Evolutionary conservation across 495 filamentous ascomycete genomes (phyloP), one percentile per base, ranked within the genome.

Genomic region (Daldinia vernicosa): DNA sequence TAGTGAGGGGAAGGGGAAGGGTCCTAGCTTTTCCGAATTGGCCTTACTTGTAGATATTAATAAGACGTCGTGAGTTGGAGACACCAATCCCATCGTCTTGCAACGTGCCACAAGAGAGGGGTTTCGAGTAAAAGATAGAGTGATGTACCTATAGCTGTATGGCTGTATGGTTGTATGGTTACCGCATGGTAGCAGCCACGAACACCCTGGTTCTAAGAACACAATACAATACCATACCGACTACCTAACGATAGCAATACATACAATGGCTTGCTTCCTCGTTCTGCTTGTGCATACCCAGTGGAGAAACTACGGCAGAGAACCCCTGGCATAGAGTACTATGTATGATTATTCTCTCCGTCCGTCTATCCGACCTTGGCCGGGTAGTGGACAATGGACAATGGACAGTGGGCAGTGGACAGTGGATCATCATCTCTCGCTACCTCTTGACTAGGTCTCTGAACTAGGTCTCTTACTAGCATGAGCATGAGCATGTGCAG

Each of bases 21-120:
- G 30, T 17, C 66, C 70, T 73, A 69, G 61, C 62, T 73, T 69
- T 61, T 66, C 70, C 70, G 70, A 69, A 59, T 69, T 47, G 26
- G 30, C 50, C 26, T 66, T 8, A 8, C 37, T 30, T 43, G 43
- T 59, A 55, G 51, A 71, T 65, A 71, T 71, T 54, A 57, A 65
- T 62, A 58, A 58, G 63, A 67, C 28, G 51, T 55, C 55, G 40
- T 43, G 50, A 28, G 61, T 53, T 71, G 66, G 47, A 71, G 67
- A 67, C 39, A 35, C 56, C 62, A 77, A 71, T 71, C 73, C 67
- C 40, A 66, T 74, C 39, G 51, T 19, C 54, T 61, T 27, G 70
- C 54, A 71, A 72, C 63, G 75, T 74, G 30, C 69, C 70, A 75
- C 75, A 69, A 60, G 58, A 66, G 63, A 74, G 70, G 64, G 62